A percentile compares a stretch with the other conserved stretches of the same genome.
Evolutionary conservation across 129 eudicot genomes (phyloP).

Genomic region (Flaveria sonorensis): DNA sequence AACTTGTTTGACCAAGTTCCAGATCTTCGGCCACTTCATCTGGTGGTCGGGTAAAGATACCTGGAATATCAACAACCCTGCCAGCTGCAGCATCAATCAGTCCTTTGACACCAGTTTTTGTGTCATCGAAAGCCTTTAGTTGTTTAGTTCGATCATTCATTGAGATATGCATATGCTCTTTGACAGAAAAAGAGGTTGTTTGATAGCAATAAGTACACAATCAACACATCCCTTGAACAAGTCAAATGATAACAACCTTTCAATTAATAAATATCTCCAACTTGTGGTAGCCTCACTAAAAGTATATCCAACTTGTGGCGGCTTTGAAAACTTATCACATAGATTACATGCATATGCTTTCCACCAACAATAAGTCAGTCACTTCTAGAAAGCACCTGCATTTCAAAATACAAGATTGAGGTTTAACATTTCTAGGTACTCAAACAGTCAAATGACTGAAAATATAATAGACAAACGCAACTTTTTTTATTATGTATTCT

Average conservation of each 20-base stretch:
- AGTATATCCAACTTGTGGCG: no score
- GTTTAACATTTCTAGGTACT: no score
- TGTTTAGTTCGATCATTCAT: conserved; percentile 23
- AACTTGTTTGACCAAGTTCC: conserved; percentile 16
- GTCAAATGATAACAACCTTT: not conserved
- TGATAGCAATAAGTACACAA: not conserved
- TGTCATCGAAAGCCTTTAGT: conserved; percentile 34
- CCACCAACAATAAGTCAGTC: no score
- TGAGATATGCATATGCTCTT: conserved; percentile 15
- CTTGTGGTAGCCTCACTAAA: not conserved
- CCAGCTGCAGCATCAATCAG: conserved; percentile 36
- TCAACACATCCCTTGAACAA: not conserved
- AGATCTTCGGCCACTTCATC: conserved; percentile 38
- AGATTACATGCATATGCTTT: no score
- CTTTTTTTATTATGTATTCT: no score
- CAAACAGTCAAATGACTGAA: no score
- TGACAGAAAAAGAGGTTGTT: not conserved
- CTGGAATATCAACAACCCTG: conserved; percentile 28
- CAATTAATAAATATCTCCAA: not conserved
- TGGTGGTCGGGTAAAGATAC: conserved; percentile 28
- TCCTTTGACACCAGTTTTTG: conserved; percentile 38
- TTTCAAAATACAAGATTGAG: no score
- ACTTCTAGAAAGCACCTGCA: no score
- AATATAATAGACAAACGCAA: no score
- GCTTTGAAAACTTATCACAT: no score